Conservation (phyloP, 371 early-diverging fungal genomes). For the Dichotomocladium elegans region DNA sequence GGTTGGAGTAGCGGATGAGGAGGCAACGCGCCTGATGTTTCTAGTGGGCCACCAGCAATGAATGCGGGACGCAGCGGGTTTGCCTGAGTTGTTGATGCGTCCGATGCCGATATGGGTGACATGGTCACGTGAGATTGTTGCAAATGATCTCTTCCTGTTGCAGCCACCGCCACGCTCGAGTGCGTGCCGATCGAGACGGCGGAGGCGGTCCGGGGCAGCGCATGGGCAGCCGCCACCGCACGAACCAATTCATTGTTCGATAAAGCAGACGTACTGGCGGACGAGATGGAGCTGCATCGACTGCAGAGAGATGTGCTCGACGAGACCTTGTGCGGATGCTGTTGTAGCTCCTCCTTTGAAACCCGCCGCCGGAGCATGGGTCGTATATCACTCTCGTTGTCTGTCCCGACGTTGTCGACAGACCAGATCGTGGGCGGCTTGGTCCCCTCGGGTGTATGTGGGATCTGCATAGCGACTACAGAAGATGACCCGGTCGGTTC, state of each 20-base stretch:
- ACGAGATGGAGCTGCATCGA: slow-evolving; percentile 11
- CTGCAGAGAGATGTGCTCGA: slow-evolving; percentile 14
- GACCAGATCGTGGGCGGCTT: slow-evolving; percentile 12
- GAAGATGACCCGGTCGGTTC: too few relatives aligned
- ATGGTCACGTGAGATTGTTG: background rate
- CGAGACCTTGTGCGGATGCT: background rate
- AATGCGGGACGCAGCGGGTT: background rate
- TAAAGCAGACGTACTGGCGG: background rate
- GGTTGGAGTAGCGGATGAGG: background rate
- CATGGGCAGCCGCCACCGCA: background rate
- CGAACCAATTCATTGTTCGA: slow-evolving; percentile 3
- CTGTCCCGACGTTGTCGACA: background rate
- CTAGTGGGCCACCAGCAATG: too few relatives aligned
- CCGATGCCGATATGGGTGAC: background rate
- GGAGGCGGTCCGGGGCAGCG: background rate
- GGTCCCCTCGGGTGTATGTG: slow-evolving; percentile 11
- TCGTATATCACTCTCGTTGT: background rate
- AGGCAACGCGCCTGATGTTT: too few relatives aligned
- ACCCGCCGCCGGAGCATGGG: background rate
- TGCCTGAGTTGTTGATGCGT: slow-evolving; percentile 5
- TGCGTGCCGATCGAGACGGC: background rate
- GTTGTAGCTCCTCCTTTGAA: slow-evolving; percentile 9
- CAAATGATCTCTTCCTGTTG: background rate
- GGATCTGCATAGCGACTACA: slow-evolving; percentile 1
- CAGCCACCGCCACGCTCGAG: background rate